These are phyloP conservation scores for Colletotrichum neosansevieriae DNA, from an alignment of 2,329 filamentous ascomycete species.

Conservation along the genomic window DNA sequence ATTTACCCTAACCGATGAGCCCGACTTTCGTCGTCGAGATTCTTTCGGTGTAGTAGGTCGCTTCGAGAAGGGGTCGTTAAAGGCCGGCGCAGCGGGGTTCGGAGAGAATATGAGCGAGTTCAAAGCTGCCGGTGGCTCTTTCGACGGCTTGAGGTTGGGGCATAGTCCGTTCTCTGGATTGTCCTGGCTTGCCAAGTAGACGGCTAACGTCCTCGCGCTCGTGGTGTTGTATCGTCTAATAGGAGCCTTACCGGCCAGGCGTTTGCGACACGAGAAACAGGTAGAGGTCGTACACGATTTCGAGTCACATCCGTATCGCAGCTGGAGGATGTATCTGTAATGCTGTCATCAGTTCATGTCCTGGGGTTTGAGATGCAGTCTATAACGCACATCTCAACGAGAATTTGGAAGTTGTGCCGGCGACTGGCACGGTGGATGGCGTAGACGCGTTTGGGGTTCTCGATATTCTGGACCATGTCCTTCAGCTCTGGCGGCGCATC, in stretches of 20 bases:
- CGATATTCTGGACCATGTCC: conserved; percentile 67
- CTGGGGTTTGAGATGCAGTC: conserved; percentile 4
- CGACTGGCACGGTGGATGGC: conserved; percentile 70
- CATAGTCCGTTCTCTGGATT: conserved; percentile 80
- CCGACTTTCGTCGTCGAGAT: conserved; percentile 23
- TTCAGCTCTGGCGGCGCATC: conserved; percentile 71
- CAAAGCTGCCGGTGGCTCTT: conserved; percentile 58
- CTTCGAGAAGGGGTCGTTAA: conserved; percentile 37
- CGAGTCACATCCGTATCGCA: conserved; percentile 83
- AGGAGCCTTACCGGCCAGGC: conserved; percentile 74
- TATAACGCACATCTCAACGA: conserved; percentile 73
- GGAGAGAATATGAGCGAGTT: conserved; percentile 61
- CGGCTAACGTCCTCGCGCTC: conserved; percentile 84
- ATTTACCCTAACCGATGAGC: conserved; percentile 4
- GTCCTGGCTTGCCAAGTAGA: conserved; percentile 84
- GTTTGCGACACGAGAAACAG: conserved; percentile 82
- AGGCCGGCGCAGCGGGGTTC: conserved; percentile 46
- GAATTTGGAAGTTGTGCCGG: conserved; percentile 72
- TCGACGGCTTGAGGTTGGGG: conserved; percentile 58
- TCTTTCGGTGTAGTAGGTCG: conserved; percentile 27
- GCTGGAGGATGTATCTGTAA: conserved; percentile 79
- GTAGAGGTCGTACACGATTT: conserved; percentile 78
- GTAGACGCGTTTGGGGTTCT: conserved; percentile 72
- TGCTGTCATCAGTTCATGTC: conserved; percentile 38
- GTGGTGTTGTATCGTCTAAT: conserved; percentile 83